Evolutionary conservation across 768 basidiomycete species (phyloP).

Genomic region (Boletus patriciae): DNA sequence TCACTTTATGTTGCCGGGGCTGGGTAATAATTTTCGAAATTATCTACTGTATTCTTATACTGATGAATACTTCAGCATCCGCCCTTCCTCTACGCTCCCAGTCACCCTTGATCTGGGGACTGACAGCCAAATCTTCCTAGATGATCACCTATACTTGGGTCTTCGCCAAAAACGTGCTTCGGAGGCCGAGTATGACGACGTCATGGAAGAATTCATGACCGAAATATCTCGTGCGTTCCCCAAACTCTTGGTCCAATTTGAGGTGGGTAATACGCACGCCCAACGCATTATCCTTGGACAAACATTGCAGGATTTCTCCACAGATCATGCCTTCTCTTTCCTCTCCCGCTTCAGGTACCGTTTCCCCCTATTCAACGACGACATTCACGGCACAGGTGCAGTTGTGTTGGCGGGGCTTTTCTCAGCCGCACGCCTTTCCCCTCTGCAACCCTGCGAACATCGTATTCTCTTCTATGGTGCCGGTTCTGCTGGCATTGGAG

Average conservation of each 20-base stretch:
- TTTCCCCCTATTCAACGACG: conserved; percentile 86
- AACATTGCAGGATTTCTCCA: conserved; percentile 74
- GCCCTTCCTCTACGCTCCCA: conserved; percentile 74
- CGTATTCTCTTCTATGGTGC: conserved; percentile 92
- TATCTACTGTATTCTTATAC: neutral
- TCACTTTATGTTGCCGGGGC: conserved; percentile 89
- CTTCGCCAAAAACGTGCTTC: conserved; percentile 67
- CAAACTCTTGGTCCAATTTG: conserved; percentile 82
- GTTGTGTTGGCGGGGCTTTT: conserved; percentile 90
- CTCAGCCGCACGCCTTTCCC: conserved; percentile 79
- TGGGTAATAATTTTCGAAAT: conserved; percentile 50
- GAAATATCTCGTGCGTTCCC: conserved; percentile 78
- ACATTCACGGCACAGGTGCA: conserved; percentile 89
- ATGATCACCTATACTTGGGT: conserved; percentile 90
- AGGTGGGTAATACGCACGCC: conserved; percentile 41
- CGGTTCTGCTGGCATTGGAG: conserved; percentile 90
- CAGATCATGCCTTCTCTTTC: conserved; percentile 87
- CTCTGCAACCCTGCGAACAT: conserved; percentile 65
- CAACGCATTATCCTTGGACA: neutral
- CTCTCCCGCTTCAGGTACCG: conserved; percentile 72
- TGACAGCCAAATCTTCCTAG: conserved; percentile 73
- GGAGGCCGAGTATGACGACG: conserved; percentile 65
- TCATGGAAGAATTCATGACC: conserved; percentile 93
- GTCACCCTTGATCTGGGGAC: conserved; percentile 90
- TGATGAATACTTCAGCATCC: conserved; percentile 50